These are phyloP conservation scores for Aureobasidium uvarum DNA, from an alignment of 2,329 filamentous ascomycete genomes.

Conservation along the genomic window DNA sequence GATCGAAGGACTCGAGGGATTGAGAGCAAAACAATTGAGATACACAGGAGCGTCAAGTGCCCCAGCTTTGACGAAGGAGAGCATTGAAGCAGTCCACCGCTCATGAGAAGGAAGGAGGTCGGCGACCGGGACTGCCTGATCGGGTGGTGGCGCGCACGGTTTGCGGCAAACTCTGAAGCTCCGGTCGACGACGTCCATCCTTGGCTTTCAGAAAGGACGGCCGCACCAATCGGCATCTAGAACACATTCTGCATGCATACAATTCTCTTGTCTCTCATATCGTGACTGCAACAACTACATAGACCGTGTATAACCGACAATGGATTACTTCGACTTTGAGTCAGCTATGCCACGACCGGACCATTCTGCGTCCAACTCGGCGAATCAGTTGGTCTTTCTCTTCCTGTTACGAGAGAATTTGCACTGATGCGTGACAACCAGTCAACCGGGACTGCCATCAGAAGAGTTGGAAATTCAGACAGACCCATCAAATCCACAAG, in stretches of 20 bases:
- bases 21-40: not conserved
- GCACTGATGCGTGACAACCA: constrained; percentile 18
- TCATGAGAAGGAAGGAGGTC: not conserved
- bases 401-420: constrained; percentile 22
- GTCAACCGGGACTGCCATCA: constrained; percentile 14
- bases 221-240: constrained; percentile 10
- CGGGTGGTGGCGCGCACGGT: constrained; percentile 6
- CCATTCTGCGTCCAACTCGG: constrained; percentile 7
- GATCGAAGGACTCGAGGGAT: not conserved
- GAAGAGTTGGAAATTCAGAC: not conserved
- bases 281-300: constrained; percentile 1
- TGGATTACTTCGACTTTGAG: constrained; percentile 22
- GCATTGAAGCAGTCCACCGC: not conserved
- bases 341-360: constrained; percentile 13
- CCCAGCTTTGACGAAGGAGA: not conserved
- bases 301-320: constrained; percentile 14
- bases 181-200: not conserved
- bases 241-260: constrained; percentile 2
- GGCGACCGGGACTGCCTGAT: not conserved
- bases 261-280: not conserved
- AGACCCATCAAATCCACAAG: not conserved
- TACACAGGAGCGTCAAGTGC: not conserved
- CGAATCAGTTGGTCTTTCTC: constrained; percentile 24
- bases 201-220: constrained; percentile 1
- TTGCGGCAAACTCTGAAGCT: constrained; percentile 16